phyloP scores from a whole-genome alignment of 1,139 yeast genomes.

The Suhomyces guaymorum region DNA sequence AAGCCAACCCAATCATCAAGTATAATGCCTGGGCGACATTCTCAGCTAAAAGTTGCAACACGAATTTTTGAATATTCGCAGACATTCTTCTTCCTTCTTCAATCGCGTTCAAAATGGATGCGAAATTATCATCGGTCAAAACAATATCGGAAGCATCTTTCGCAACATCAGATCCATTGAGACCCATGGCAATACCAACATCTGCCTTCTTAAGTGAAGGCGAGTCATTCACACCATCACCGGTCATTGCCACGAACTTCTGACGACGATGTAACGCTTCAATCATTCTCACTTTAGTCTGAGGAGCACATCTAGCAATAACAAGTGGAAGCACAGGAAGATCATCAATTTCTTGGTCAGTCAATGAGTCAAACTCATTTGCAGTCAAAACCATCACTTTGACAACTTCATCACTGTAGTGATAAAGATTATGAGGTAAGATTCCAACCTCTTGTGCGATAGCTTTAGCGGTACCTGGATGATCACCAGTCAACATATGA shows the following conservation, averaged over 20 bases:
- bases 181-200: slow-evolving; percentile 47
- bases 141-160: slow-evolving; percentile 61
- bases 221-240: slow-evolving; percentile 43
- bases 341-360: slow-evolving; percentile 31
- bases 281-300: slow-evolving; percentile 51
- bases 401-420: slow-evolving; percentile 36
- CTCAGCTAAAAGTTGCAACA: slow-evolving; percentile 49
- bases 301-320: slow-evolving; percentile 57
- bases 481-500: slow-evolving; percentile 57
- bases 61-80: slow-evolving; percentile 49
- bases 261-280: slow-evolving; percentile 50
- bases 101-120: slow-evolving; percentile 52
- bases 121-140: slow-evolving; percentile 51
- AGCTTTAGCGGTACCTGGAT: slow-evolving; percentile 54
- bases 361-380: slow-evolving; percentile 41
- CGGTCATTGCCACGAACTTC: slow-evolving; percentile 43
- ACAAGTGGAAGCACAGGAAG: slow-evolving; percentile 39
- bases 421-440: slow-evolving; percentile 43
- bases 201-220: slow-evolving; percentile 41
- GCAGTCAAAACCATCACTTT: slow-evolving; percentile 48
- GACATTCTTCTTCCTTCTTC: slow-evolving; percentile 54
- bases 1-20: slow-evolving; percentile 40
- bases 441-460: slow-evolving; percentile 55
- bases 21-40: slow-evolving; percentile 50
- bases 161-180: slow-evolving; percentile 57